phyloP scores from a whole-genome alignment of 2,329 filamentous ascomycete genomes.

The Talaromyces albobiverticillius region DNA sequence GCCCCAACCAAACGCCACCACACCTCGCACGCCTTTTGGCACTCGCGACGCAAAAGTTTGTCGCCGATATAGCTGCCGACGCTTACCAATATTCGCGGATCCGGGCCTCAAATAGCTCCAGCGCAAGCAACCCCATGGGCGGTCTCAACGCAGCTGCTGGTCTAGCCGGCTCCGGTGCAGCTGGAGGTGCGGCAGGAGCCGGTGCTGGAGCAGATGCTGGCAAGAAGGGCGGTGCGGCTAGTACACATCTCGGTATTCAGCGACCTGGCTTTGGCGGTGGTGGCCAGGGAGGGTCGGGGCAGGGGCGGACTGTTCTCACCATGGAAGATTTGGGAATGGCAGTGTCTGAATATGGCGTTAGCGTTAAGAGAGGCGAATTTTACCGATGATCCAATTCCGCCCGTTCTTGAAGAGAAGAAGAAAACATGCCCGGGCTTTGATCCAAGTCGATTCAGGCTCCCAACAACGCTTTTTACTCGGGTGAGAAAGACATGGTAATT shows the following conservation, averaged over 20 bases:
- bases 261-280: constrained; percentile 80
- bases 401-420: not conserved
- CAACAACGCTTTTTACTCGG: not conserved
- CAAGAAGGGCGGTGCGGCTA: constrained; percentile 49
- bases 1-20: constrained; percentile 72
- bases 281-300: constrained; percentile 74
- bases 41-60: constrained; percentile 98
- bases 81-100: constrained; percentile 98
- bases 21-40: constrained; percentile 90
- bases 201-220: constrained; percentile 41
- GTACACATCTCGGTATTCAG: constrained; percentile 67
- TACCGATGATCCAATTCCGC: constrained; percentile 62
- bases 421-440: not conserved
- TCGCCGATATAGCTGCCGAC: constrained; percentile 94
- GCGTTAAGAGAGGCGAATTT: constrained; percentile 95
- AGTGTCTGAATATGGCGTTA: constrained; percentile 95
- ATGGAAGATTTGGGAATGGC: constrained; percentile 99
- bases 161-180: constrained; percentile 50
- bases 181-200: constrained; percentile 47
- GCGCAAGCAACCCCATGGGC: constrained; percentile 87
- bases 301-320: constrained; percentile 89
- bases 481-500: not conserved
- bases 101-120: constrained; percentile 81
- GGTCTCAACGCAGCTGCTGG: constrained; percentile 68
- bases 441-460: not conserved